phyloP scores from a whole-genome alignment of 371 early-diverging fungal genomes.

The Mycotypha africana region DNA sequence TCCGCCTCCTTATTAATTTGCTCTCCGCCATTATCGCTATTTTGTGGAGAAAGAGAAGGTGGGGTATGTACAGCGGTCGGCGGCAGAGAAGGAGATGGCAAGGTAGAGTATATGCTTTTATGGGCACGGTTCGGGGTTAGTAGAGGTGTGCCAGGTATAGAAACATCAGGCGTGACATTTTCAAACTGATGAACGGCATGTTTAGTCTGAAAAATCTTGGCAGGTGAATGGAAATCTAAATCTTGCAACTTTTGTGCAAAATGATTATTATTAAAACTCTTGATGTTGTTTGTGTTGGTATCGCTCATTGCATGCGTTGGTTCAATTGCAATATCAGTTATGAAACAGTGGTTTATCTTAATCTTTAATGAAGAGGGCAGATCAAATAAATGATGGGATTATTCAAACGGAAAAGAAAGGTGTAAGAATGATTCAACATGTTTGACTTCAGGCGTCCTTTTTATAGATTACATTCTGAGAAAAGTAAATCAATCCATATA shows the following conservation, averaged over 20 bases:
- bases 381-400: too few relatives aligned
- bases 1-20: neutral
- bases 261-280: too few relatives aligned
- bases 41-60: neutral
- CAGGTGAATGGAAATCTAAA: constrained; percentile 29
- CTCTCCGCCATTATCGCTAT: neutral
- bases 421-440: too few relatives aligned
- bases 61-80: neutral
- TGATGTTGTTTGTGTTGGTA: too few relatives aligned
- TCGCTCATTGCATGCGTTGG: too few relatives aligned
- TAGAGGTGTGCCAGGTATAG: constrained; percentile 24
- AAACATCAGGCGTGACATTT: constrained; percentile 30
- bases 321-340: too few relatives aligned
- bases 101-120: constrained; percentile 10
- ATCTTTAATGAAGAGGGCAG: too few relatives aligned
- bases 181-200: constrained; percentile 31
- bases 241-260: constrained; percentile 18
- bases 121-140: constrained; percentile 22
- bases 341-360: too few relatives aligned
- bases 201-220: constrained; percentile 30
- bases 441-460: too few relatives aligned
- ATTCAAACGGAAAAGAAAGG: too few relatives aligned
- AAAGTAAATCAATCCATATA: too few relatives aligned
- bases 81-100: neutral
- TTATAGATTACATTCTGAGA: too few relatives aligned